Evolutionary conservation across 495 filamentous ascomycete species (phyloP).

Genomic region (Podospora conica): DNA sequence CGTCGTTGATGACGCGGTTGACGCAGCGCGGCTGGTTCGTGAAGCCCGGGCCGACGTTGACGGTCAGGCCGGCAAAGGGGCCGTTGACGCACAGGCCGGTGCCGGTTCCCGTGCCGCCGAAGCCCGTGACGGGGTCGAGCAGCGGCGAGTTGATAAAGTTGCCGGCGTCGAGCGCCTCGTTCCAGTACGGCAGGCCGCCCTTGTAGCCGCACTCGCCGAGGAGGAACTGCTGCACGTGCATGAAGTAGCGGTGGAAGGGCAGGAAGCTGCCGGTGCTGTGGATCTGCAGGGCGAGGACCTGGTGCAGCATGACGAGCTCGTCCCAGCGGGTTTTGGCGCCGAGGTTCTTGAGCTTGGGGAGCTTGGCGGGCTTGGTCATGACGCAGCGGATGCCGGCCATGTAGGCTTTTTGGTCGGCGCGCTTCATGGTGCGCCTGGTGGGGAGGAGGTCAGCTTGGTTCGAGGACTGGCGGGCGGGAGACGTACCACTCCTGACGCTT

Average conservation of each 20-base stretch:
- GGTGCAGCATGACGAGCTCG: constrained; percentile 61
- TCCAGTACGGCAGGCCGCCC: constrained; percentile 49
- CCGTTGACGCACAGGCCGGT: constrained; percentile 44
- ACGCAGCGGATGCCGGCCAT: constrained; percentile 57
- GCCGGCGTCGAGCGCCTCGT: constrained; percentile 43
- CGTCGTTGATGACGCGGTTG: constrained; percentile 48
- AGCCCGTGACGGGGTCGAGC: constrained; percentile 43
- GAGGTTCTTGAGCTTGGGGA: constrained; percentile 35
- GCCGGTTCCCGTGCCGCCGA: constrained; percentile 46
- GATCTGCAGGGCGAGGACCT: constrained; percentile 54
- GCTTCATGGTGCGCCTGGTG: constrained; percentile 40
- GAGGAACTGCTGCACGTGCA: constrained; percentile 53
- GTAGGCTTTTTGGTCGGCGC: constrained; percentile 46
- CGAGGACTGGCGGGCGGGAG: not conserved
- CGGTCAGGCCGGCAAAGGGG: constrained; percentile 43
- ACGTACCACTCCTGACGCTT: constrained; percentile 4
- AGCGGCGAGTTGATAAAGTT: constrained; percentile 45
- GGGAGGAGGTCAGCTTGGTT: not conserved
- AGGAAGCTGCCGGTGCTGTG: constrained; percentile 59
- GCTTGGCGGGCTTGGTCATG: constrained; percentile 20
- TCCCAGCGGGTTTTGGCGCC: constrained; percentile 42
- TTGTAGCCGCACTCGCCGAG: constrained; percentile 61
- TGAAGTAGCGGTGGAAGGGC: constrained; percentile 62
- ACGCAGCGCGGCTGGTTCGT: constrained; percentile 58
- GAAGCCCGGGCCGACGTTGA: constrained; percentile 42